These are phyloP conservation scores for Tephrocybe sp. DNA, from an alignment of 768 basidiomycete genomes.

Conservation along the genomic window DNA sequence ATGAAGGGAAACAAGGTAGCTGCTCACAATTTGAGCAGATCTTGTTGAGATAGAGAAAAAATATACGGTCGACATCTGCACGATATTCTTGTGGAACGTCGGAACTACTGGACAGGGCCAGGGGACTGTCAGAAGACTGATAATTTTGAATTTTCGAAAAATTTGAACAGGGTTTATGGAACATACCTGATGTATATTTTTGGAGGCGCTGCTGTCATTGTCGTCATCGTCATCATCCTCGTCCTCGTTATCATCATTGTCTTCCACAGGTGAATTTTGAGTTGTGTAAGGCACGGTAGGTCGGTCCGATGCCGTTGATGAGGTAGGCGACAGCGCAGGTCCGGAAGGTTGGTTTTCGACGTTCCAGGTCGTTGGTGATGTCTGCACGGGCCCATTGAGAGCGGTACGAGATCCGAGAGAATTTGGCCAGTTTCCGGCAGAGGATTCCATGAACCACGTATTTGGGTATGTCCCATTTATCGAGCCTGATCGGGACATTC, in stretches of 20 bases:
- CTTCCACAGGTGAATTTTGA: conserved; percentile 43
- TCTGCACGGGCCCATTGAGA: conserved; percentile 7
- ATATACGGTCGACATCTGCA: conserved; percentile 82
- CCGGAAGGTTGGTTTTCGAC: conserved; percentile 17
- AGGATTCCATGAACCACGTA: conserved; percentile 32
- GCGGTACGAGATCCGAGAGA: conserved; percentile 5
- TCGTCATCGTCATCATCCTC: conserved; percentile 45
- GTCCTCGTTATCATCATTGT: conserved; percentile 45
- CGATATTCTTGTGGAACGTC: conserved; percentile 82
- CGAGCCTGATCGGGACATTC: conserved; percentile 59
- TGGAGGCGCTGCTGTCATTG: conserved; percentile 26
- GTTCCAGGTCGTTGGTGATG: conserved; percentile 15
- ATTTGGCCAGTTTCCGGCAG: conserved; percentile 24
- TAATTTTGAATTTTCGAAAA: too few species aligned
- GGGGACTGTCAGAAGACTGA: conserved; percentile 30
- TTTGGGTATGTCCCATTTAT: conserved; percentile 44
- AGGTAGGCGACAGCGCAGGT: conserved; percentile 21
- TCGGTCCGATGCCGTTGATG: conserved; percentile 27
- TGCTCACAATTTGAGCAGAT: conserved; percentile 85
- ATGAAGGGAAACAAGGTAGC: conserved; percentile 6
- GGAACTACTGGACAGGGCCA: conserved; percentile 25
- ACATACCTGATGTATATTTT: conserved; percentile 18
- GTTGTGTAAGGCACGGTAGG: conserved; percentile 27
- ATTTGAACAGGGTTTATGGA: too few species aligned
- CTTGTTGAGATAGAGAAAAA: conserved; percentile 83